phyloP scores from a whole-genome alignment of 371 early-diverging fungal species.

The Mucor plumbeus region DNA sequence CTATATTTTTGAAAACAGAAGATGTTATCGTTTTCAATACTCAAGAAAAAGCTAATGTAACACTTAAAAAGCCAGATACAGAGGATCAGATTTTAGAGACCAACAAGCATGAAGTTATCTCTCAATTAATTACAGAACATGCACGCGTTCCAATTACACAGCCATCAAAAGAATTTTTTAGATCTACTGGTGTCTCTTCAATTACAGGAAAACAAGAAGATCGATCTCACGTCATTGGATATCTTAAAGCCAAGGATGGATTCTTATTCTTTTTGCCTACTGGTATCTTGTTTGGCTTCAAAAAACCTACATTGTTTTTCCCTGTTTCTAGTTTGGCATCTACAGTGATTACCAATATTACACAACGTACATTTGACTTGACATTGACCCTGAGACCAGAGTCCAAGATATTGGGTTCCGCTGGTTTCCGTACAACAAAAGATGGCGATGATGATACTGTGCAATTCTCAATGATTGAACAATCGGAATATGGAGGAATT shows the following conservation, averaged over 20 bases:
- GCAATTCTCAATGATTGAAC: conserved; percentile 64
- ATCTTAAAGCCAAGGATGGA: conserved; percentile 56
- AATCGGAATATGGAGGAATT: conserved; percentile 56
- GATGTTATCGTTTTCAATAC: conserved; percentile 51
- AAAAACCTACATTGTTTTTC: conserved; percentile 61
- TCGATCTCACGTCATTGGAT: conserved; percentile 36
- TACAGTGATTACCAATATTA: conserved; percentile 47
- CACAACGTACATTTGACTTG: conserved; percentile 64
- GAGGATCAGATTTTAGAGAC: conserved; percentile 11
- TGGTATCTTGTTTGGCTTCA: conserved; percentile 69
- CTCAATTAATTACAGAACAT: conserved; percentile 21
- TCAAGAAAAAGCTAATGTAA: conserved; percentile 38
- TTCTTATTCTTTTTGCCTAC: conserved; percentile 56
- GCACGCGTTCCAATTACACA: conserved; percentile 29
- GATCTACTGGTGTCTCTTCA: conserved; percentile 33
- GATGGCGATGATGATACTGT: conserved; percentile 36
- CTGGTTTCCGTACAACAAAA: conserved; percentile 12
- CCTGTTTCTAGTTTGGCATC: conserved; percentile 41
- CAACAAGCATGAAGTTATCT: conserved; percentile 24
- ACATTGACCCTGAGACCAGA: conserved; percentile 28
- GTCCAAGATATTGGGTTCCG: conserved; percentile 25
- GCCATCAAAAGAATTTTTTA: conserved; percentile 27
- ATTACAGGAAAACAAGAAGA: conserved; percentile 40
- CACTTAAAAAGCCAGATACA: conserved; percentile 6
- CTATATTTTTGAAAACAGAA: conserved; percentile 32